Base-by-base conservation (phyloP, 2,329 filamentous ascomycete genomes). In the Emericellopsis atlantica region DNA sequence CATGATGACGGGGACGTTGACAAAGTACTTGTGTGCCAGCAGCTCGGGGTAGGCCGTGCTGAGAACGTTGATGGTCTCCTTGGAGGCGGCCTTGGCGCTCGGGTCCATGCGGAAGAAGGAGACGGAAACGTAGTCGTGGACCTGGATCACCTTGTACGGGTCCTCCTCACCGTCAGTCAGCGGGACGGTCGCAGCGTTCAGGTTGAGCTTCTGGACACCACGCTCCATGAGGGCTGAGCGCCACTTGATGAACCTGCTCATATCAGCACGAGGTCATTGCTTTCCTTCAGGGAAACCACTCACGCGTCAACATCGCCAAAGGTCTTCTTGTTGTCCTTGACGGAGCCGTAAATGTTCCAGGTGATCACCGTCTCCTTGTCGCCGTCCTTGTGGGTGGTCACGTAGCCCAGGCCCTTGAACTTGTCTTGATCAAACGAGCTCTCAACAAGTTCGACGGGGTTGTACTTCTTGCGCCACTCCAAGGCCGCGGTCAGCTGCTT, bases 1-100 rank as follows among this genome's bases (percentile, higher is more conserved):
- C 89, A 95, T 95, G 53, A 95, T 70, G 42, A 80, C 63, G 0
- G 90, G 90, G 6, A 95, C 86, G 54, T 95, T 95, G 64, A 95
- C 84, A 57, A 95, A 95, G 72, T 89, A 95, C 69, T 95, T 95
- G 65, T 90, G 68, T 7, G 54, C 46, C 21, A 95, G 72, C 9
- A 94, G 77, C 66, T 95, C 90, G 0, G 90, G 89, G 64, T 95
- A 95, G 49, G 84, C 84, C 49, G 76, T 79, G 40, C 80, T 76
- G 58, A 95, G 87, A 40, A 84, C 71, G 46, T 83, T 73, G 58
- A 95, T 93, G 36, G 85, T 89, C 64, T 89, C 79, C 54, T 78
- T 80, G 48, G 78, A 83, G 14, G 85, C 84, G 4, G 78, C 71
- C 60, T 84, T 88, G 61, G 92, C 79, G 43, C 73, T 69, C 1